phyloP scores from a whole-genome alignment of 768 basidiomycete genomes.

The Aureoboletus auriporus region DNA sequence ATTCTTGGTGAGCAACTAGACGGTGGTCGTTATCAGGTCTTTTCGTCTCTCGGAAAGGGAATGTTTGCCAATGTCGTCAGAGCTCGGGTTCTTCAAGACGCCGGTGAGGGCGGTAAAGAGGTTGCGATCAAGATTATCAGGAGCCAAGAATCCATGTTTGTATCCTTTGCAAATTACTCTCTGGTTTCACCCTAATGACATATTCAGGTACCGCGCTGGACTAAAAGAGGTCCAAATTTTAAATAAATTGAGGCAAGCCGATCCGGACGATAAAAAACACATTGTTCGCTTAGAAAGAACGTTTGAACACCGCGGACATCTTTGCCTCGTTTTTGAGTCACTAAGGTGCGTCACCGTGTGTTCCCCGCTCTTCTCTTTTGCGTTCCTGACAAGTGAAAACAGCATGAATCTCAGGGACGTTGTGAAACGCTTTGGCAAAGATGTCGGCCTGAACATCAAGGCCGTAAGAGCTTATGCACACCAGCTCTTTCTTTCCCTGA shows the following conservation, averaged over 20 bases:
- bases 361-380: conserved; percentile 2
- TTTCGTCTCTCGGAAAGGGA: conserved; percentile 92
- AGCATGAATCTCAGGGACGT: conserved; percentile 99
- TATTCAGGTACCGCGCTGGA: conserved; percentile 86
- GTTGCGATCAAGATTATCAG: conserved; percentile 98
- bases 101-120: conserved; percentile 56
- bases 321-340: conserved; percentile 94
- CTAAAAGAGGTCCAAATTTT: conserved; percentile 89
- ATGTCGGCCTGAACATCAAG: conserved; percentile 91
- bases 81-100: conserved; percentile 74
- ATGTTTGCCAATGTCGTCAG: conserved; percentile 98
- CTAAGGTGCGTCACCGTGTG: conserved; percentile 58
- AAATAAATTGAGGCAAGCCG: conserved; percentile 79
- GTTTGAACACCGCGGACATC: conserved; percentile 95
- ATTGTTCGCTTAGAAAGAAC: conserved; percentile 88
- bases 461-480: conserved; percentile 99
- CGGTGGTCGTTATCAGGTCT: conserved; percentile 90
- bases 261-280: conserved; percentile 97
- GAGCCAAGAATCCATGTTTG: conserved; percentile 94
- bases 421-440: conserved; percentile 96
- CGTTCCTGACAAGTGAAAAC: conserved; percentile 9
- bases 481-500: conserved; percentile 87
- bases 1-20: conserved; percentile 94
- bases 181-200: conserved; percentile 2
- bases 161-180: conserved; percentile 14